Percentiles rank a stretch among this genome's conserved stretches.
These are phyloP conservation scores for Coemansia sp. DNA, from an alignment of 192 early-diverging fungal species.

Conservation along the genomic window DNA sequence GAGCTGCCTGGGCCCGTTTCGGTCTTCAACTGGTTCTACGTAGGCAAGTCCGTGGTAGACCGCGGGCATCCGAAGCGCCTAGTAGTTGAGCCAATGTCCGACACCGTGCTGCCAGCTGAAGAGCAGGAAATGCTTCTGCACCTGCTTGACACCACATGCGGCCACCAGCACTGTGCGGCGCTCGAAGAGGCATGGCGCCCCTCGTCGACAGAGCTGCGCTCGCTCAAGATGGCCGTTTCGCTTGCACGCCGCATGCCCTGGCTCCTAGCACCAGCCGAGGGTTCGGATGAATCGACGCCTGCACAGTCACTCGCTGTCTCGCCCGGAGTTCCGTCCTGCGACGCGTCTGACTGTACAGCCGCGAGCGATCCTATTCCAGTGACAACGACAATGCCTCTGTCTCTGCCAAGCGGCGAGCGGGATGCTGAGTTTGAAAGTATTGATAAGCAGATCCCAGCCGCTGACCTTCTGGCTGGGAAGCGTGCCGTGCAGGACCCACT, in stretches of 20 bases:
- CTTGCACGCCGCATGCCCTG: slow-evolving; percentile 75
- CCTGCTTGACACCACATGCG: slow-evolving; percentile 60
- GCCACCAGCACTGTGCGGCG: slow-evolving; percentile 60
- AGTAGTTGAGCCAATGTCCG: slow-evolving; percentile 59
- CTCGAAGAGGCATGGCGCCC: slow-evolving; percentile 77
- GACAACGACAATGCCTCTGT: neutral
- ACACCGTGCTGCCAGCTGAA: slow-evolving; percentile 51
- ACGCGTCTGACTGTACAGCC: slow-evolving; percentile 25
- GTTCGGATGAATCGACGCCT: neutral
- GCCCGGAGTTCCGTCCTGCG: neutral
- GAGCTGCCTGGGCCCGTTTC: slow-evolving; percentile 73
- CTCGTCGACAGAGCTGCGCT: slow-evolving; percentile 66
- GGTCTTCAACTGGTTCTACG: slow-evolving; percentile 87
- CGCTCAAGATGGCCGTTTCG: slow-evolving; percentile 70
- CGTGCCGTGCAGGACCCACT: slow-evolving; percentile 37
- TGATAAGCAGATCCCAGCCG: slow-evolving; percentile 26
- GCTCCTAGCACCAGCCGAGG: slow-evolving; percentile 43
- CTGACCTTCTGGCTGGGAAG: slow-evolving; percentile 27
- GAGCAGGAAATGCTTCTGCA: slow-evolving; percentile 59
- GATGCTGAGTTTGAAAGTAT: neutral
- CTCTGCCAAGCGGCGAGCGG: neutral
- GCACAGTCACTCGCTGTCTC: neutral
- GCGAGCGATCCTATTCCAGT: neutral
- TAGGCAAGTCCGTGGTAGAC: slow-evolving; percentile 60
- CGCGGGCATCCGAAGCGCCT: slow-evolving; percentile 68